Conservation (phyloP, 768 basidiomycete genomes). For the Podaxis sp. region DNA sequence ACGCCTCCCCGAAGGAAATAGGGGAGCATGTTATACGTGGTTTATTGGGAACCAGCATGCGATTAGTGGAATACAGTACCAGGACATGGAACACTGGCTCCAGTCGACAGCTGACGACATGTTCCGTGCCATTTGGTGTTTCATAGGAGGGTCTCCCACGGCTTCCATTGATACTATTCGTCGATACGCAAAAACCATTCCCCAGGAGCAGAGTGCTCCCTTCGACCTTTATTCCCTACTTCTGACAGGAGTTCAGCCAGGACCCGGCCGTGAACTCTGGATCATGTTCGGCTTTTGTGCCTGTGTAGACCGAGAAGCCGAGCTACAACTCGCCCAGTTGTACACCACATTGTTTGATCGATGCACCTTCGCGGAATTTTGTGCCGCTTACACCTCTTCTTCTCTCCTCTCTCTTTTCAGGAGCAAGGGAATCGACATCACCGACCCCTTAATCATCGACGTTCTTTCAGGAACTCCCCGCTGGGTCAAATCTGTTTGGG, state of each 20-base stretch:
- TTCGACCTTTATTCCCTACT: neutral
- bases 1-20: slow-evolving; percentile 21
- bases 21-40: slow-evolving; percentile 28
- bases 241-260: slow-evolving; percentile 11
- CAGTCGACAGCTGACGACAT: neutral
- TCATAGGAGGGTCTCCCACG: neutral
- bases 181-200: neutral
- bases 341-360: slow-evolving; percentile 26
- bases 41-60: neutral
- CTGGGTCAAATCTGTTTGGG: slow-evolving; percentile 32
- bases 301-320: slow-evolving; percentile 8
- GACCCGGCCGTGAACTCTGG: slow-evolving; percentile 20
- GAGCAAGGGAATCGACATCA: slow-evolving; percentile 17
- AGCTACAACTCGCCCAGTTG: slow-evolving; percentile 12
- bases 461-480: neutral
- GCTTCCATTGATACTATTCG: neutral
- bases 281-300: slow-evolving; percentile 26
- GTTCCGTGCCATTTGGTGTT: neutral
- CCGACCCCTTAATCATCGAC: slow-evolving; percentile 12
- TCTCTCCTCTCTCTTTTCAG: slow-evolving; percentile 28
- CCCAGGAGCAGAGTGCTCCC: neutral
- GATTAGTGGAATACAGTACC: neutral
- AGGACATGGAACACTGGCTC: neutral
- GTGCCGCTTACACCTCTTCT: slow-evolving; percentile 24
- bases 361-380: slow-evolving; percentile 39